A percentile compares a stretch with the other conserved stretches of the same genome.
Evolutionary conservation across 1,139 yeast genomes (phyloP).

Genomic region (Geotrichum histeridarum): DNA sequence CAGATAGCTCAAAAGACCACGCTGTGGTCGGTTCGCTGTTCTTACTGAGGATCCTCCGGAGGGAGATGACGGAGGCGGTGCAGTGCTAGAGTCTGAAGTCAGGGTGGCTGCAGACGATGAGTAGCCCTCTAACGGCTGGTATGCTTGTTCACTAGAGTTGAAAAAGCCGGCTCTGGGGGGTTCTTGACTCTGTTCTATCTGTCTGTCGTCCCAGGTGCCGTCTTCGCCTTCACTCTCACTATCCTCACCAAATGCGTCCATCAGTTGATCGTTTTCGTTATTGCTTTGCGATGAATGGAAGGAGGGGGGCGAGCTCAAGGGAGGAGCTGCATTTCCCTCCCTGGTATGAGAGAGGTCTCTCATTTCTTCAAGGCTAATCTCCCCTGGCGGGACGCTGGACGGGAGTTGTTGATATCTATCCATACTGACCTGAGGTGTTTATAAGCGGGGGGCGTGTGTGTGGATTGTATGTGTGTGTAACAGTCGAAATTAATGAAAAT

Average conservation of each 20-base stretch:
- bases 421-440: neutral
- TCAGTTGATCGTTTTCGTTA: conserved; percentile 22
- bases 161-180: neutral
- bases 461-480: too few relatives aligned
- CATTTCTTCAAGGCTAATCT: too few relatives aligned
- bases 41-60: neutral
- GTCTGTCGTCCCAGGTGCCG: conserved; percentile 26
- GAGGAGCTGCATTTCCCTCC: neutral
- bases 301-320: conserved; percentile 8
- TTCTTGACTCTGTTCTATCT: conserved; percentile 14
- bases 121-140: conserved; percentile 11
- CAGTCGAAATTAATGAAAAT: too few relatives aligned
- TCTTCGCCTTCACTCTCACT: conserved; percentile 22
- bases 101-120: conserved; percentile 6
- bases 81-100: neutral
- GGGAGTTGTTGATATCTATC: neutral
- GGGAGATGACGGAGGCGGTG: neutral
- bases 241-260: conserved; percentile 27
- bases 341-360: too few relatives aligned
- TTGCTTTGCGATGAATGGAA: neutral
- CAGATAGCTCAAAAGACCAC: neutral
- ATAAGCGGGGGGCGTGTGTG: too few relatives aligned
- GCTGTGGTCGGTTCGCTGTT: neutral
- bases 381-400: too few relatives aligned
- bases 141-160: conserved; percentile 11